Base-by-base conservation (phyloP, 306 rosid species). In the Crotalaria pallida region DNA sequence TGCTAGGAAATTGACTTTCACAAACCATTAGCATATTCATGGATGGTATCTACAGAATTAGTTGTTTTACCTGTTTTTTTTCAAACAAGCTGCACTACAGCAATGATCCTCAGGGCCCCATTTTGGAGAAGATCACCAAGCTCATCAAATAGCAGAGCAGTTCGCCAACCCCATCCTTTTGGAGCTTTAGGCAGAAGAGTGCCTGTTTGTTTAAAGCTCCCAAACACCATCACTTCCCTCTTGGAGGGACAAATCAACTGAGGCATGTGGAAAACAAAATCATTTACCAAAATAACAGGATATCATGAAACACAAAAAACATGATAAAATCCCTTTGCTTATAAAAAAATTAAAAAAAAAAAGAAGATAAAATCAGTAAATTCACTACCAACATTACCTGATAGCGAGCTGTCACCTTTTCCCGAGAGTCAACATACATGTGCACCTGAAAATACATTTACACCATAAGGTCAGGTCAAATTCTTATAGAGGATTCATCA, bases 121-220 rank as follows among this genome's bases (percentile, higher is more conserved):
- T 87, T 89, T 86, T 94, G 99, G 58, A 91, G 97, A 79, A 88
- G 89, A 83, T 94, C 97, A 0, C 82, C 77, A 44, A 94, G 96
- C 74, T 94, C 99, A 12, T 94, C 91, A 75, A 91, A 94, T 41
- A 88, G 78, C 71, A 90, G 84, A 53, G 99, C 96, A 51, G 95
- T 91, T 72, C 97, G 88, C 99, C 99, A 94, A 45, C 99, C 99
- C 99, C 99, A 94, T 64, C 99, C 96, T 76, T 94, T 94, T 2
- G 99, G 99, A 72, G 91, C 96, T 82, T 94, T 94, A 0, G 99
- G 99, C 58, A 94, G 82, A 73, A 94, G 97, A 43, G 99, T 94
- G 43, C 99, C 99, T 3, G 97, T 84, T 75, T 91, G 95, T 83
- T 91, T 94, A 78, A 83, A 84, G 82, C 82, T 91, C 82, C 99